Conservation (phyloP, 352 stramenopile genomes). For the Globisporangium nodosum region DNA sequence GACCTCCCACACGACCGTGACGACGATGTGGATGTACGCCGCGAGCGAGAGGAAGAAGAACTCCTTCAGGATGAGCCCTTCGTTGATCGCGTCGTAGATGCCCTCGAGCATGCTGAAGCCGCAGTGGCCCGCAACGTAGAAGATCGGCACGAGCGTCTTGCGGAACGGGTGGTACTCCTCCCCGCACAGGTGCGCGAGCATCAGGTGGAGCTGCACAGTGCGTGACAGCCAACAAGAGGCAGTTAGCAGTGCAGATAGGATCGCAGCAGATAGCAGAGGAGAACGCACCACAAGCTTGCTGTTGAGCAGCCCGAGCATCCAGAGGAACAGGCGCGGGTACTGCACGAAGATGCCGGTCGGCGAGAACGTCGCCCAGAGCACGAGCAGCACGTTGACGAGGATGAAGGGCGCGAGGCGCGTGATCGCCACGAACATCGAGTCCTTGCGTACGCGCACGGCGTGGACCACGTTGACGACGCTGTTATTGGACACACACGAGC, state of each 20-base stretch:
- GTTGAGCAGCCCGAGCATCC: conserved; percentile 84
- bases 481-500: not conserved
- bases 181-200: conserved; percentile 81
- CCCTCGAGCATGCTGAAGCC: conserved; percentile 79
- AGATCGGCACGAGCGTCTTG: conserved; percentile 87
- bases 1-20: conserved; percentile 84
- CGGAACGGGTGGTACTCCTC: conserved; percentile 88
- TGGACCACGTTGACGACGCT: conserved; percentile 72
- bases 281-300: conserved; percentile 79
- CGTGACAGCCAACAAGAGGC: not conserved
- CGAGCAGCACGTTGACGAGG: conserved; percentile 62
- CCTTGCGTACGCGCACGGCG: conserved; percentile 56
- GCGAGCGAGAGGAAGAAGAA: conserved; percentile 87
- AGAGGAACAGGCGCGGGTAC: conserved; percentile 80
- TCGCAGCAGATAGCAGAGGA: not conserved
- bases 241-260: not conserved
- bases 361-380: conserved; percentile 66
- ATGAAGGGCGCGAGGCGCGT: conserved; percentile 75
- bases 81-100: conserved; percentile 80
- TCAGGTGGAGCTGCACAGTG: conserved; percentile 65
- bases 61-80: conserved; percentile 77
- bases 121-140: conserved; percentile 83
- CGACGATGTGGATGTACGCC: conserved; percentile 83
- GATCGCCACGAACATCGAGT: conserved; percentile 74
- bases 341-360: conserved; percentile 65